Base-by-base conservation (phyloP, 345 rosid species). In the Eutrema heterophyllum region DNA sequence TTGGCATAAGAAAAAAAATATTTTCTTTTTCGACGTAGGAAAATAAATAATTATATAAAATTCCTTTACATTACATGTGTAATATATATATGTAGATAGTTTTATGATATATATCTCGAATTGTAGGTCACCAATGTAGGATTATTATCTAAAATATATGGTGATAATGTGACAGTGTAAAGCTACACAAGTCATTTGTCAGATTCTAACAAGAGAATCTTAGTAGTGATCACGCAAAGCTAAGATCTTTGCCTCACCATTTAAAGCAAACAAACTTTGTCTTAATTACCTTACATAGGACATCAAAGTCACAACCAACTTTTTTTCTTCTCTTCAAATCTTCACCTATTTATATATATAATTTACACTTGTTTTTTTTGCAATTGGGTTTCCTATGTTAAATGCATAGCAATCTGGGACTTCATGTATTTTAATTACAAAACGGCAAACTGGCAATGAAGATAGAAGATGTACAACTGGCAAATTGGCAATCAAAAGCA, bases 211-310 rank as follows among this genome's bases (percentile, higher is more conserved):
- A 39, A 70, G 76, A 64, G 80, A 76, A 76, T 76, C 76, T 76
- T 70, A 64, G 71, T 76, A 70, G 67, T 56, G 61, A 70, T 70
- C 76, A 64, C 80, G 67, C 80, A 70, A 77, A 64, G 62, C 71
- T 70, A 77, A 56, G 61, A 70, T 55, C 40, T 70, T 49, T 77
- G 80, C 71, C 67, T 70, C 75, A n/a, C 80, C 40, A 77, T 48
- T 76, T 70, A 63, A 55, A 64, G 75, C 67, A 70, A 70, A 53
- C 65, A 69, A 69, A 60, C 36, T 61, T 63, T 55, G 66, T 63
- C 75, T 54, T 64, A 62, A 62, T n/a, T n/a, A n/a, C 59, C 52
- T 76, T 76, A 70, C 71, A 56, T 45, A 62, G 70, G 74, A 76
- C 70, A 69, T 76, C 74, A 44, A 62, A 62, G 51, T 69, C 74